These are phyloP conservation scores for Fusarium tuaranense DNA, from an alignment of 2,329 filamentous ascomycete genomes.

Conservation along the genomic window DNA sequence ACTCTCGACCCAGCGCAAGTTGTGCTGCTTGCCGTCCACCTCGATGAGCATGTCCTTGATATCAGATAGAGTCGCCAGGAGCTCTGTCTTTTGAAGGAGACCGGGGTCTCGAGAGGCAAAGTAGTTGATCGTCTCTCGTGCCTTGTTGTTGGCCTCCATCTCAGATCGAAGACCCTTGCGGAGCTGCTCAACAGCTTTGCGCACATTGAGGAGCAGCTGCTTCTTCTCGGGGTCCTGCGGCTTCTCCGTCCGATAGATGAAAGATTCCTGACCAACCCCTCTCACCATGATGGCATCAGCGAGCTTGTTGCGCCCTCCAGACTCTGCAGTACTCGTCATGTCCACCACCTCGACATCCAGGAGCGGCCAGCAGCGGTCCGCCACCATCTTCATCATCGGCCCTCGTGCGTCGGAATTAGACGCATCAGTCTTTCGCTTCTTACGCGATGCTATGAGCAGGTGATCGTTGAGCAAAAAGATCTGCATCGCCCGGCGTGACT, in stretches of 20 bases:
- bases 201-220: constrained; percentile 85
- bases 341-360: constrained; percentile 94
- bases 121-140: constrained; percentile 87
- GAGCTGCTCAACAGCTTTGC: constrained; percentile 92
- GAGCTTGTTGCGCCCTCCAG: constrained; percentile 69
- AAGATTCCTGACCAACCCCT: constrained; percentile 86
- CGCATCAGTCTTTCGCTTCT: constrained; percentile 88
- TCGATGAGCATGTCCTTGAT: constrained; percentile 93
- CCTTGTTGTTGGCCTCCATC: constrained; percentile 86
- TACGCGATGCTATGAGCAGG: constrained; percentile 88
- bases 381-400: constrained; percentile 81
- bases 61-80: constrained; percentile 82
- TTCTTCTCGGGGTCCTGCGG: constrained; percentile 82
- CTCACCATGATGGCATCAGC: constrained; percentile 92
- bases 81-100: constrained; percentile 81
- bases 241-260: constrained; percentile 93
- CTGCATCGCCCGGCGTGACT: constrained; percentile 88
- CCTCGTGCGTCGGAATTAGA: constrained; percentile 61
- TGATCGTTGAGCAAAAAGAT: constrained; percentile 96
- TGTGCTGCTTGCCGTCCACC: constrained; percentile 96
- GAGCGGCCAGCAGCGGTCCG: constrained; percentile 93
- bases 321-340: constrained; percentile 76
- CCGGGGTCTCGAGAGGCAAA: constrained; percentile 83
- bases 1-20: constrained; percentile 92
- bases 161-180: constrained; percentile 88